These are phyloP conservation scores for Starmerella stigmatis DNA, from an alignment of 805 yeast genomes.

Conservation along the genomic window DNA sequence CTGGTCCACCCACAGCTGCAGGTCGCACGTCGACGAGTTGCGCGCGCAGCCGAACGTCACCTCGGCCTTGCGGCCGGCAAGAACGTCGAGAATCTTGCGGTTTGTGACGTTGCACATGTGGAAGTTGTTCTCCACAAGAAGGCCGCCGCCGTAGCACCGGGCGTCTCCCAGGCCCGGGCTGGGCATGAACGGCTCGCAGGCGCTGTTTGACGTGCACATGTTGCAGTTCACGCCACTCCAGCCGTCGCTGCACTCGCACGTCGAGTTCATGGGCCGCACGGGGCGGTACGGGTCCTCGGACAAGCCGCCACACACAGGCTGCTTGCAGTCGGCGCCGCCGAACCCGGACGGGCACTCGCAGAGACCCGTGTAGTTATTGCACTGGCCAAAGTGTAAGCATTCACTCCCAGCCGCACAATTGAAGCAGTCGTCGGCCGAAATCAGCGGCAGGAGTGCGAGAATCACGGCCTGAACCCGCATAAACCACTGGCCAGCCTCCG, in stretches of 20 bases:
- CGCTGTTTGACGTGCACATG: slow-evolving; percentile 59
- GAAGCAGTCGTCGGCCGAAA: slow-evolving; percentile 45
- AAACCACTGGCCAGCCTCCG: too few species aligned
- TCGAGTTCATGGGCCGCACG: slow-evolving; percentile 34
- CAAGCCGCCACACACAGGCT: slow-evolving; percentile 78
- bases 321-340: slow-evolving; percentile 86
- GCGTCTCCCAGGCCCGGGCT: slow-evolving; percentile 65
- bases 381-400: slow-evolving; percentile 82
- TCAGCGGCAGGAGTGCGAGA: neutral
- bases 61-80: slow-evolving; percentile 75
- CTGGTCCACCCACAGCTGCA: slow-evolving; percentile 94
- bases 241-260: slow-evolving; percentile 70
- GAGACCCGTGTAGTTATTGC: slow-evolving; percentile 78
- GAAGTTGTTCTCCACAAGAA: slow-evolving; percentile 65
- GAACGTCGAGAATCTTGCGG: slow-evolving; percentile 66
- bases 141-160: slow-evolving; percentile 79
- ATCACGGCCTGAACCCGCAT: neutral
- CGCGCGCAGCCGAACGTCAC: slow-evolving; percentile 83
- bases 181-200: slow-evolving; percentile 69
- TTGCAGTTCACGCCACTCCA: slow-evolving; percentile 94
- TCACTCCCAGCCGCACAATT: slow-evolving; percentile 83
- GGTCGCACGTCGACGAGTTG: slow-evolving; percentile 57
- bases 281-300: slow-evolving; percentile 61
- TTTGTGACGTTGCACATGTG: slow-evolving; percentile 94
- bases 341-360: slow-evolving; percentile 90